Evolutionary conservation across 148 eudicot genomes (phyloP), one percentile per base, ranked within the genome.

Genomic region (Polygonum aviculare): DNA sequence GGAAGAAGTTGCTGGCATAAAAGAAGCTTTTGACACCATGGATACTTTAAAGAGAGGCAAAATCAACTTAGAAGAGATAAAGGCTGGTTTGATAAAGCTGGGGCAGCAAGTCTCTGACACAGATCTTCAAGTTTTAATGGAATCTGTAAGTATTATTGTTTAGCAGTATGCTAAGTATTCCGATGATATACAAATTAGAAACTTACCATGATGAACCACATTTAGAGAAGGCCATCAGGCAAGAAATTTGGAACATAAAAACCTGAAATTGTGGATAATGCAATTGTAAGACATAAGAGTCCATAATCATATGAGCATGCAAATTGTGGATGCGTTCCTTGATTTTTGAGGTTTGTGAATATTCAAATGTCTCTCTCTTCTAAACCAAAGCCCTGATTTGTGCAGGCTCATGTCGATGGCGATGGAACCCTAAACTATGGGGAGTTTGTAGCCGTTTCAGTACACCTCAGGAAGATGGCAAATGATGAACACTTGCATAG

Each of bases 1-100:
- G 75, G 97, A 91, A 80, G 97, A 91, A 85, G 91, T 81, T 57
- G 90, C 92, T 65, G 90, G 93, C 76, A 86, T 91, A 63, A 89
- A 87, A 77, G 93, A 91, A 80, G 87, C 90, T 62, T 91, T 91
- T 80, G 89, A 86, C 59, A 70, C 26, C 72, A 91, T 91, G 91
- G 97, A 91, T 74, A 80, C 84, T n/a, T 80, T 76, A 73, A 90
- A 88, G 75, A 80, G 84, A 76, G 93, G 92, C 73, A 88, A 84
- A 80, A 81, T 91, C 80, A 84, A 88, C 78, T 74, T 86, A 57
- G 90, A 91, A 65, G 94, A 91, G 86, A 79, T 90, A 75, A 84
- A 79, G 79, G 55, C 47, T 75, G 92, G 93, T 40, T 67, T 90
- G 79, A 85, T 80, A 40, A 87, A 90, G 81, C 89, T 88, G 51